A percentile compares a stretch with the other conserved stretches of the same genome.
Conservation (phyloP, 1,284 basidiomycete genomes). For the Sporisorium graminicola region DNA sequence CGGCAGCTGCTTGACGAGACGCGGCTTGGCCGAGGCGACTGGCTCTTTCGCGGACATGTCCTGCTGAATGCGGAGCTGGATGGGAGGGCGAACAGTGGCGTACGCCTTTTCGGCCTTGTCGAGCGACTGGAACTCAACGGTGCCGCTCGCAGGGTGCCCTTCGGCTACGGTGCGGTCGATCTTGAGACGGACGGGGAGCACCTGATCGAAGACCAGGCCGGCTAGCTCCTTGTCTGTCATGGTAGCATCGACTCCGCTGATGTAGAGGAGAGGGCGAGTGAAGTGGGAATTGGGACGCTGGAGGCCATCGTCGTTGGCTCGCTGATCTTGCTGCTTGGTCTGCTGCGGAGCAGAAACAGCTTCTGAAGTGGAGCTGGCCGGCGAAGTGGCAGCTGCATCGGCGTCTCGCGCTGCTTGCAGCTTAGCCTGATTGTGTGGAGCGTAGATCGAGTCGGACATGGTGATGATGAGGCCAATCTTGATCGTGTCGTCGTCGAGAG, state of each 20-base stretch:
- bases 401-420: constrained; percentile 37
- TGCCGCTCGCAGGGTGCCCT: constrained; percentile 46
- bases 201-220: constrained; percentile 45
- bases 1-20: constrained; percentile 63
- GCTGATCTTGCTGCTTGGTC: constrained; percentile 5
- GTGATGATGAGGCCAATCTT: background rate
- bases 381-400: background rate
- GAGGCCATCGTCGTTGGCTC: constrained; percentile 3
- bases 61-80: constrained; percentile 42
- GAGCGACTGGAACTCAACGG: constrained; percentile 63
- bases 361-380: constrained; percentile 4
- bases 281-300: constrained; percentile 52
- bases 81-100: constrained; percentile 50
- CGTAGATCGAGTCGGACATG: constrained; percentile 61
- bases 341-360: background rate
- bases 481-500: constrained; percentile 1
- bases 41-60: constrained; percentile 38
- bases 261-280: constrained; percentile 49
- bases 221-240: constrained; percentile 60
- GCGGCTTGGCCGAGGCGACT: constrained; percentile 45
- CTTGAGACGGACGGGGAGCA: constrained; percentile 57
- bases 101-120: constrained; percentile 63
- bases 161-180: constrained; percentile 47
- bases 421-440: constrained; percentile 50
- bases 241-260: constrained; percentile 50